Percentiles rank a stretch among this genome's conserved stretches.
Conservation (phyloP, 768 basidiomycete genomes). For the Lactarius pseudohatsudake region DNA sequence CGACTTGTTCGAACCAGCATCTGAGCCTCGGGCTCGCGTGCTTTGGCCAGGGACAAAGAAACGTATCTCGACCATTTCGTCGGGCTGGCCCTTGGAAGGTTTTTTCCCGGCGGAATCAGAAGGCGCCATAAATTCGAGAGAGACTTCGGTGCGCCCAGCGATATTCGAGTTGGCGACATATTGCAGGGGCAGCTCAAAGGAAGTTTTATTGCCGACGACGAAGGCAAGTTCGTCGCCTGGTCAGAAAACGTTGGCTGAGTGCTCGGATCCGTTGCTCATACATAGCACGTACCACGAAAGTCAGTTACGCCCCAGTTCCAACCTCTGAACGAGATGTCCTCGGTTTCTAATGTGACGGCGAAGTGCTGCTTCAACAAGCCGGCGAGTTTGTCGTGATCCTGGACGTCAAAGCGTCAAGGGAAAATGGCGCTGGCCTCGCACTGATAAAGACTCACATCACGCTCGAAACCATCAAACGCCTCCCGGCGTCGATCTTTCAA, state of each 20-base stretch:
- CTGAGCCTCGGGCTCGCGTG: constrained; percentile 57
- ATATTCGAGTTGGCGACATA: constrained; percentile 97
- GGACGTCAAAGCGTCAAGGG: constrained; percentile 14
- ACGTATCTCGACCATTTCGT: constrained; percentile 94
- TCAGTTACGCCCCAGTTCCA: constrained; percentile 99
- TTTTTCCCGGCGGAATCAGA: constrained; percentile 48
- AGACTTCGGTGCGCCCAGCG: constrained; percentile 96
- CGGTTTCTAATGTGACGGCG: constrained; percentile 76
- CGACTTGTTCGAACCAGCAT: constrained; percentile 71
- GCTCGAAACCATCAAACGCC: constrained; percentile 90
- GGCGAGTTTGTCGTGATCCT: constrained; percentile 92
- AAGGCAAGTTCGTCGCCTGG: constrained; percentile 91
- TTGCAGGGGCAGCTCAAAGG: constrained; percentile 86
- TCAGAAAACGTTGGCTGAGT: constrained; percentile 6
- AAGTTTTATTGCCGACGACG: constrained; percentile 79
- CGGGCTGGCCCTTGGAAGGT: constrained; percentile 45
- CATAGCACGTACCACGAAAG: constrained; percentile 68
- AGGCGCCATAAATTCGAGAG: constrained; percentile 81
- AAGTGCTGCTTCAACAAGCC: constrained; percentile 85
- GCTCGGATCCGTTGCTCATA: constrained; percentile 7
- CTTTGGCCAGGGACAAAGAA: constrained; percentile 90
- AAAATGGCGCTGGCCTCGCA: constrained; percentile 3
- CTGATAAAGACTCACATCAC: constrained; percentile 62
- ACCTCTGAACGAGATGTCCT: constrained; percentile 87
- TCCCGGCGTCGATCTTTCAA: constrained; percentile 74